phyloP scores from a whole-genome alignment of 2,329 filamentous ascomycete species.

The Fragosphaeria purpurea region DNA sequence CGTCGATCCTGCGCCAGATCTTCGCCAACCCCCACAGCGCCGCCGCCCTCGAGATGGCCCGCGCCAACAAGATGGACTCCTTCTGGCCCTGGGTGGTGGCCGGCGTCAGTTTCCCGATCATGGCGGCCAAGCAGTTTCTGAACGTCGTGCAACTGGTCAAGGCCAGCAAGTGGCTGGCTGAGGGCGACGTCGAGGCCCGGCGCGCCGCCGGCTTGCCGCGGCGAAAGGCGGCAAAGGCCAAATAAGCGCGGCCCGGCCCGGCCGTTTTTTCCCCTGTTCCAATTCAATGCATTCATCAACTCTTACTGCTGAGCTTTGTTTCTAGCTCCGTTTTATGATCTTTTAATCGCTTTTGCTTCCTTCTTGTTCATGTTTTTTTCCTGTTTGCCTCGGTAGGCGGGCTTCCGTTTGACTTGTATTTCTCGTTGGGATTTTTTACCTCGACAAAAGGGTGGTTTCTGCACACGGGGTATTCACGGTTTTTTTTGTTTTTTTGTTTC shows the following conservation, averaged over 20 bases:
- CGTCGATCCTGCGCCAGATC: conserved; percentile 59
- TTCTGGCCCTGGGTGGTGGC: conserved; percentile 68
- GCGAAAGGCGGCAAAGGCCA: conserved; percentile 22
- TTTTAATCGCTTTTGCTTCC: neutral
- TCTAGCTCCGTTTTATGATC: neutral
- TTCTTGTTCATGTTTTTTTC: neutral
- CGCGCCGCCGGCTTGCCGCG: conserved; percentile 43
- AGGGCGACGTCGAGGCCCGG: conserved; percentile 69
- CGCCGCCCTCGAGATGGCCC: conserved; percentile 81
- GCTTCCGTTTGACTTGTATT: neutral
- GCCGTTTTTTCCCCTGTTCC: too few species aligned
- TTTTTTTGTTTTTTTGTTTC: neutral
- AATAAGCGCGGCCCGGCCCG: neutral
- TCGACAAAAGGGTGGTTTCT: neutral
- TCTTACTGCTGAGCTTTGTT: neutral
- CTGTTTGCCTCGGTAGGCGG: too few species aligned
- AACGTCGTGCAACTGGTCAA: conserved; percentile 92
- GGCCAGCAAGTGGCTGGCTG: conserved; percentile 82
- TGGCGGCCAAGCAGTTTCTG: conserved; percentile 86
- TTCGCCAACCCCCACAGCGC: conserved; percentile 88
- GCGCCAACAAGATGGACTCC: conserved; percentile 72
- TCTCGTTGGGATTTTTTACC: neutral
- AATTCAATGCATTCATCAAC: too few species aligned
- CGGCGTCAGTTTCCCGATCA: conserved; percentile 71
- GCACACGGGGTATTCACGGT: neutral